Evolutionary conservation across 768 basidiomycete genomes (phyloP), one percentile per base, ranked within the genome.

Genomic region (Leucocoprinus sp.): DNA sequence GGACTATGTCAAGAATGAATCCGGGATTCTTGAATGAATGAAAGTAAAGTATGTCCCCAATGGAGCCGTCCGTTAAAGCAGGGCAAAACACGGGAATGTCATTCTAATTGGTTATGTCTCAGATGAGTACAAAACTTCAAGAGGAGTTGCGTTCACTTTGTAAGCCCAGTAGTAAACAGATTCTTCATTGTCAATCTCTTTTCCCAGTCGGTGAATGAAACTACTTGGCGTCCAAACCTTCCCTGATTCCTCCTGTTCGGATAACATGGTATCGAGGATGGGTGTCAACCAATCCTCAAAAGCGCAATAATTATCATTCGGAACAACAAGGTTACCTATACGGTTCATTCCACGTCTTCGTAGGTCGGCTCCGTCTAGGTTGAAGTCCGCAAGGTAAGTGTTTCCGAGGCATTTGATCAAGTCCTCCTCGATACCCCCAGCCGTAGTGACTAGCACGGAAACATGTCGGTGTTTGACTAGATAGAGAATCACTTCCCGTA

Each of bases 241-340:
- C 22, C 82, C 80, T 34, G 65, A 71, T 45, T 70, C 65, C 52
- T 80, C 77, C 65, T 99, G 96, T 59, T 99, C 96, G 8, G 68
- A 75, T 23, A 97, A 75, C 90, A 99, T 90, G 23, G 69, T 58
- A 58, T 98, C 85, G 33, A 99, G 75, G 45, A 97, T 88, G 2
- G 96, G 96, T 15, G 80, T 82, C n/a, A 98, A 76, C 96, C 96
- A 99, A 61, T 98, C 95, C 65, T 99, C 96, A 55, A 98, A 99
- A 57, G 88, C 85, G 80, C 96, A 98, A 64, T 99, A 99, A 60
- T 98, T 98, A 56, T 96, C 91, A 59, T 99, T 99, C 2, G 96
- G 96, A 2, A 99, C 80, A 47, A 99, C 68, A 34, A 99, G 77
- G 58, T 99, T 99, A 24, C 96, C 96, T 50, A 98, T 92, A 27